Evolutionary conservation across 257 asterid species (phyloP).

Genomic region (Solanum bulbocastanum): DNA sequence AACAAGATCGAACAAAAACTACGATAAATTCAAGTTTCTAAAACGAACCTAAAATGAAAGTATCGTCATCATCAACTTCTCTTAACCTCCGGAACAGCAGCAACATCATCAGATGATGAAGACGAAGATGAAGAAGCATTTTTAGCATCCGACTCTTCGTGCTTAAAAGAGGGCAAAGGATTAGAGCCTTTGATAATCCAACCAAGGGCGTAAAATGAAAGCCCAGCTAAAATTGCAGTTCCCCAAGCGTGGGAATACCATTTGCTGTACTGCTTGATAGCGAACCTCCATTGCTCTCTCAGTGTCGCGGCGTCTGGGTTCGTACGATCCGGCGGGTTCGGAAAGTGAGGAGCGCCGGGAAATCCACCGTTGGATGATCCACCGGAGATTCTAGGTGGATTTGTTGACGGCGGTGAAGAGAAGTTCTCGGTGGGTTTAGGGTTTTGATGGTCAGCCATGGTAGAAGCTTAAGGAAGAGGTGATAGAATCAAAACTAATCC

Average conservation of each 20-base stretch:
- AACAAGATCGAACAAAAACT: not conserved
- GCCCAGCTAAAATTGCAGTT: constrained; percentile 83
- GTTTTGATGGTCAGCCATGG: constrained; percentile 37
- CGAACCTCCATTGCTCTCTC: constrained; percentile 83
- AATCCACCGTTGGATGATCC: constrained; percentile 13
- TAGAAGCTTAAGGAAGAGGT: not conserved
- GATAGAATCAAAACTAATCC: not conserved
- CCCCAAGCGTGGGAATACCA: constrained; percentile 99
- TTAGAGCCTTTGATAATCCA: constrained; percentile 82
- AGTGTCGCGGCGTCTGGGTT: constrained; percentile 80
- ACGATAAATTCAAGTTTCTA: not conserved
- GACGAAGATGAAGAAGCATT: not conserved
- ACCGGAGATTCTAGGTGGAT: constrained; percentile 16
- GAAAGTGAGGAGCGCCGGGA: constrained; percentile 18
- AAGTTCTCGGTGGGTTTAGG: constrained; percentile 22
- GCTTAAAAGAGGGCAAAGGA: constrained; percentile 59
- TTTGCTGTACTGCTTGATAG: constrained; percentile 66
- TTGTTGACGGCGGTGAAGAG: constrained; percentile 14
- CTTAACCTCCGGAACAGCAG: not conserved
- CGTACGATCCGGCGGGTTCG: constrained; percentile 53
- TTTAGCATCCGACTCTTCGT: not conserved
- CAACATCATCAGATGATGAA: not conserved
- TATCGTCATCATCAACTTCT: not conserved
- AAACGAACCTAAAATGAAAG: not conserved
- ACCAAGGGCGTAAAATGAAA: constrained; percentile 82